Evolutionary conservation across 345 rosid species (phyloP).

Genomic region (Gossypium raimondii): DNA sequence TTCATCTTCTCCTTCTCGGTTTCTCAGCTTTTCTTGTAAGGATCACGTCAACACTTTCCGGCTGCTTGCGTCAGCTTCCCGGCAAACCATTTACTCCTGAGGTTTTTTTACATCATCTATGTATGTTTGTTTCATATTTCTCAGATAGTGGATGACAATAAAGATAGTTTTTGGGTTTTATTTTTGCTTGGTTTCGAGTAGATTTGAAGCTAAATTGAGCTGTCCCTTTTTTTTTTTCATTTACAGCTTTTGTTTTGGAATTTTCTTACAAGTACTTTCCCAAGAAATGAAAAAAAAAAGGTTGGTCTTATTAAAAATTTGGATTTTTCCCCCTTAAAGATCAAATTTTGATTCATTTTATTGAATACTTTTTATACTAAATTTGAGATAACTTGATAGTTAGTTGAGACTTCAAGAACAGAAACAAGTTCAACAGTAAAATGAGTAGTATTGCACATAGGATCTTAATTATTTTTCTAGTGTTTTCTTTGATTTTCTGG

Average conservation of each 20-base stretch:
- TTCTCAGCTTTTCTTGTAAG: slow-evolving; percentile 28
- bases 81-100: slow-evolving; percentile 16
- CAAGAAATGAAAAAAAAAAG: neutral
- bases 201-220: neutral
- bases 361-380: neutral
- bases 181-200: neutral
- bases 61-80: slow-evolving; percentile 29
- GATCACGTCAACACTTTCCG: slow-evolving; percentile 24
- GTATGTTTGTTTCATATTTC: slow-evolving; percentile 4
- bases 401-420: neutral
- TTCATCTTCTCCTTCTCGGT: slow-evolving; percentile 18
- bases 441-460: neutral
- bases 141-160: neutral
- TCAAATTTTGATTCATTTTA: slow-evolving; percentile 1
- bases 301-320: neutral
- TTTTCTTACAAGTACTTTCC: neutral
- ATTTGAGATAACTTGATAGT: neutral
- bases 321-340: neutral
- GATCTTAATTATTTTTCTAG: neutral
- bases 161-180: neutral
- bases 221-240: neutral
- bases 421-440: neutral
- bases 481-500: slow-evolving; percentile 13
- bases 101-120: slow-evolving; percentile 25
- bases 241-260: neutral